Base-by-base conservation (phyloP, 495 filamentous ascomycete species). In the Trichoderma asperelloides region DNA sequence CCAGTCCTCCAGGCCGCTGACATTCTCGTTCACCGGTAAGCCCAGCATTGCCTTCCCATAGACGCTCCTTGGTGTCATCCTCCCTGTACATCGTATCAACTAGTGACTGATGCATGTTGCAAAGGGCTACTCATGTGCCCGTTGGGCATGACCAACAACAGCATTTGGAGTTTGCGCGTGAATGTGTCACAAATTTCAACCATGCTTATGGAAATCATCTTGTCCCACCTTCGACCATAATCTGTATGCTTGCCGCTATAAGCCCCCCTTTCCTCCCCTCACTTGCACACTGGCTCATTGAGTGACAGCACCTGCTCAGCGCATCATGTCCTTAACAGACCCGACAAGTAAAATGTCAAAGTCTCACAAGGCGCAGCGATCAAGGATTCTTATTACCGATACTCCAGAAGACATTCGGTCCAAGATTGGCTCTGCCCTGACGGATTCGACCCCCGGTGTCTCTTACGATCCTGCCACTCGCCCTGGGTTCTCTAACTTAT, bases 1-100 rank as follows among this genome's bases (percentile, higher is more conserved):
- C 95, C 95, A 16, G 91, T 98, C 27, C 85, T 98, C 15, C 93
- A 97, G 74, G 94, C 95, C 33, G 95, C 96, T 40, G 95, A 98
- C 76, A 91, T 98, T 57, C 84, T 98, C 28, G 82, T 96, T 16
- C 91, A 98, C 74, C 81, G 87, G 88, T 91, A 72, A 37, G 75
- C 66, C 28, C 27, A 47, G 43, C n/a, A 47, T 3, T 47, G 43
- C 4, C 43, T 7, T 27, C 8, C 8, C 49, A 57, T 21, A 57
- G 1, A 21, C 21, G n/a, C 49, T 4, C 18, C 11, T 25, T 11
- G 18, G 49, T 4, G n/a, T 5, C 21, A 1, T n/a, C n/a, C 7
- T n/a, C 21, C n/a, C n/a, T 37, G 33, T 33, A 37, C 9, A 37
- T 1, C 21, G 7, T 21, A 30, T 0, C 25, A 27, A 13, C 16